phyloP scores from a whole-genome alignment of 495 filamentous ascomycete genomes.

The Parmelia sp. region DNA sequence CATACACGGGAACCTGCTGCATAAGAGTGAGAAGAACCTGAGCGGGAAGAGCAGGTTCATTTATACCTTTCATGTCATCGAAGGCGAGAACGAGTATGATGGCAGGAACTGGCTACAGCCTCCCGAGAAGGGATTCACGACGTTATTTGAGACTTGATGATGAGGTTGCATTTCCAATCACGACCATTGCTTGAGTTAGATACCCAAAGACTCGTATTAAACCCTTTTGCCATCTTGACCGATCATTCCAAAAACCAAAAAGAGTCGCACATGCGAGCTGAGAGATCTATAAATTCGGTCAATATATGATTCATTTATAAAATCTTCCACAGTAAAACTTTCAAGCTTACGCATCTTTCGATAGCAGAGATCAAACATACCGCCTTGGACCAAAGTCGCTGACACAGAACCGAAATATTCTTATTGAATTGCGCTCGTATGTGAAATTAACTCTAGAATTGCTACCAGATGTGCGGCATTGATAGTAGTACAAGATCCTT shows the following conservation, averaged over 20 bases:
- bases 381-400: slow-evolving; percentile 39
- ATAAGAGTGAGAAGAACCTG: slow-evolving; percentile 90
- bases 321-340: slow-evolving; percentile 9
- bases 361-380: slow-evolving; percentile 41
- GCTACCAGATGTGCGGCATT: not conserved
- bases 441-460: not conserved
- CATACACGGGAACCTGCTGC: slow-evolving; percentile 93
- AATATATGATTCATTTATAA: not conserved
- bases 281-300: slow-evolving; percentile 20
- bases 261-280: slow-evolving; percentile 28
- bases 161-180: not conserved
- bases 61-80: slow-evolving; percentile 97
- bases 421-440: not conserved
- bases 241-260: not conserved
- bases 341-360: slow-evolving; percentile 42
- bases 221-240: no score
- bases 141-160: slow-evolving; percentile 38
- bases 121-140: slow-evolving; percentile 67
- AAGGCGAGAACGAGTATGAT: slow-evolving; percentile 78
- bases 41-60: slow-evolving; percentile 83
- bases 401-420: not conserved
- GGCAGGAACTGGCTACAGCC: slow-evolving; percentile 89
- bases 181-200: not conserved
- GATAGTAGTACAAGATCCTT: not conserved
- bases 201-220: not conserved